A percentile compares a stretch with the other conserved stretches of the same genome.
These are phyloP conservation scores for Solanum commersonii DNA, from an alignment of 257 asterid genomes.

Conservation along the genomic window DNA sequence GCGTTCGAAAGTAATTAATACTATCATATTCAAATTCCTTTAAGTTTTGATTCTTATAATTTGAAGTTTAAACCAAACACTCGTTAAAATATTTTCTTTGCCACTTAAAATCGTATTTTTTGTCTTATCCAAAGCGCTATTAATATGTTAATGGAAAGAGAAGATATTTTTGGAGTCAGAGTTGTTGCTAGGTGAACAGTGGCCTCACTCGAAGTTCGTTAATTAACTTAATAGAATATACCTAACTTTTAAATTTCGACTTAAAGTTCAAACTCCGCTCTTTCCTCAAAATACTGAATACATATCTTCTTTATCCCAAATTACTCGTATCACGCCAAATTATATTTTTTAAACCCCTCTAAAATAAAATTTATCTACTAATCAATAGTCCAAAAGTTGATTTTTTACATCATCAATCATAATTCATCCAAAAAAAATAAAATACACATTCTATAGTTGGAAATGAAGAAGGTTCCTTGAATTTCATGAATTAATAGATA, in stretches of 20 bases:
- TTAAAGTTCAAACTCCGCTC: fast-evolving
- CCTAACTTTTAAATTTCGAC: neutral
- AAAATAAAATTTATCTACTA: neutral
- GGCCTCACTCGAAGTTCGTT: neutral
- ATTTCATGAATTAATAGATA: neutral
- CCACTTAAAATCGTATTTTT: neutral
- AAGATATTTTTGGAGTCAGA: neutral
- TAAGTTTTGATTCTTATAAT: neutral
- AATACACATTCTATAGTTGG: neutral
- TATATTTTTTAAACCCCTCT: neutral
- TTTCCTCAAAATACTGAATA: neutral
- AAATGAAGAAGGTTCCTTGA: neutral
- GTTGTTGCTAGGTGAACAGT: neutral
- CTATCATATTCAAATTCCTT: neutral
- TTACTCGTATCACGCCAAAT: fast-evolving
- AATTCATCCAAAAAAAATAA: neutral
- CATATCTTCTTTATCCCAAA: neutral
- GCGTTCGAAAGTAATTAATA: neutral
- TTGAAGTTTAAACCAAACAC: neutral
- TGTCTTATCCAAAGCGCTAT: neutral
- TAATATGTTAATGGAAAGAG: neutral
- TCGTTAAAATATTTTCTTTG: fast-evolving
- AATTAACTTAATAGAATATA: neutral
- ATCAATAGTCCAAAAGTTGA: neutral
- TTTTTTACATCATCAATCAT: neutral